A percentile compares a stretch with the other conserved stretches of the same genome.
Conservation (phyloP, 1,284 basidiomycete genomes). For the Rhodotorula sp. region DNA sequence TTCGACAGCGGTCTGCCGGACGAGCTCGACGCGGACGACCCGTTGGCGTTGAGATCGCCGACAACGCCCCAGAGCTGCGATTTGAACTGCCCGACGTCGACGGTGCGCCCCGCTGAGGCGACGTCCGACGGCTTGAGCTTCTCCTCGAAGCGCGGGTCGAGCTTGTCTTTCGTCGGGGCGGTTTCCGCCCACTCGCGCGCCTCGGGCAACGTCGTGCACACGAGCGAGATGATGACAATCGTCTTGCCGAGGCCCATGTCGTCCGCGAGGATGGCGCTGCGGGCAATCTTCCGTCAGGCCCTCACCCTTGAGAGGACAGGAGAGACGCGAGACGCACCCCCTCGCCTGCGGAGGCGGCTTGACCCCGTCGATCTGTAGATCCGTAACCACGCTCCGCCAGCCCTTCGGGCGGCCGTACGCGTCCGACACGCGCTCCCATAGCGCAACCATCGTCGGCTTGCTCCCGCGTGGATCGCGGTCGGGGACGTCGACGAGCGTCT, state of each 20-base stretch:
- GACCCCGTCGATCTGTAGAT: slow-evolving; percentile 65
- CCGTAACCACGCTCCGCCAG: slow-evolving; percentile 86
- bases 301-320: too few species aligned
- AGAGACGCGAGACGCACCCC: slow-evolving; percentile 54
- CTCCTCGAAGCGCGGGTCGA: slow-evolving; percentile 44
- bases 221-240: slow-evolving; percentile 84
- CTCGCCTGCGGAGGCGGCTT: slow-evolving; percentile 71
- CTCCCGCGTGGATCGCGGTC: slow-evolving; percentile 55
- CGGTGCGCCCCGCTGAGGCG: not conserved
- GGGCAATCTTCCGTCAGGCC: not conserved
- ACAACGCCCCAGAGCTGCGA: slow-evolving; percentile 14
- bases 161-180: slow-evolving; percentile 43
- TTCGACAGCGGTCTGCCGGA: slow-evolving; percentile 23
- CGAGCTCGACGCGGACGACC: not conserved
- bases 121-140: slow-evolving; percentile 1
- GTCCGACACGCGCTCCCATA: slow-evolving; percentile 71
- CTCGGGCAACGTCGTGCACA: slow-evolving; percentile 77
- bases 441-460: slow-evolving; percentile 59
- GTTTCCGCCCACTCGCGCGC: slow-evolving; percentile 68
- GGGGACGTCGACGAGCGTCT: slow-evolving; percentile 52
- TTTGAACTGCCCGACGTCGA: slow-evolving; percentile 13
- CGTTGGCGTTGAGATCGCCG: not conserved
- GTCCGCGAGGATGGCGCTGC: slow-evolving; percentile 67
- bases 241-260: slow-evolving; percentile 89
- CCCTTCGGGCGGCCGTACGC: slow-evolving; percentile 57